Evolutionary conservation across 2,329 filamentous ascomycete genomes (phyloP), one percentile per base, ranked within the genome.

Genomic region (Passalora sequoiae): DNA sequence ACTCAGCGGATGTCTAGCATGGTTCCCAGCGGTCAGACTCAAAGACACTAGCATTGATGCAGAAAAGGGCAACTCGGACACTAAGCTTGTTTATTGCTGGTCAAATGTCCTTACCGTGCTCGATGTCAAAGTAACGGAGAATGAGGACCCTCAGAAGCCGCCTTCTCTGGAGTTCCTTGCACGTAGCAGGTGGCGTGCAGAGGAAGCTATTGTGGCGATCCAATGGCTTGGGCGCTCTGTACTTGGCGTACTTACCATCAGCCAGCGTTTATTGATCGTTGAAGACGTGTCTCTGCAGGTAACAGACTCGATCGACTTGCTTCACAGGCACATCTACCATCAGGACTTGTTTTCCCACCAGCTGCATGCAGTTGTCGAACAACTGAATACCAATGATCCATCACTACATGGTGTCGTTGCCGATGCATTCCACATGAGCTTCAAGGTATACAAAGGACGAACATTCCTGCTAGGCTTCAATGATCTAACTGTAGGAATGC

Each of bases 351-450:
- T 97, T 65, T 96, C 91, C 1, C 77, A 79, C 19, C 92, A 97
- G 61, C 71, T 98, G 9, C 84, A 87, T 58, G 77, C 73, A 13
- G 76, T 97, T 4, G 87, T 98, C 16, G 92, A 97, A 63, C 83
- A 89, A 48, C 72, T 92, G 13, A 84, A 96, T 51, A 89, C 94
- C 54, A 81, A 89, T 46, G 89, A 96, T 57, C 74, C 79, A 0
- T 86, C 88, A 0, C 85, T 97, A 81, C 92, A 97, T 66, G 91
- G 91, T 2, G 89, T 97, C 6, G 87, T 97, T 36, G 91, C 91
- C 6, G 92, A 98, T 71, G 92, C 89, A 0, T 98, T 96, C 57
- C 91, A 91, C 62, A 97, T 97, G 88, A 96, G 91, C 65, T 91
- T 97, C 67, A 88, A 86, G 59, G 78, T 88, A 3, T 98, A 97